Evolutionary conservation across 352 stramenopile species (phyloP).

Genomic region (Phytophthora tentaculata): DNA sequence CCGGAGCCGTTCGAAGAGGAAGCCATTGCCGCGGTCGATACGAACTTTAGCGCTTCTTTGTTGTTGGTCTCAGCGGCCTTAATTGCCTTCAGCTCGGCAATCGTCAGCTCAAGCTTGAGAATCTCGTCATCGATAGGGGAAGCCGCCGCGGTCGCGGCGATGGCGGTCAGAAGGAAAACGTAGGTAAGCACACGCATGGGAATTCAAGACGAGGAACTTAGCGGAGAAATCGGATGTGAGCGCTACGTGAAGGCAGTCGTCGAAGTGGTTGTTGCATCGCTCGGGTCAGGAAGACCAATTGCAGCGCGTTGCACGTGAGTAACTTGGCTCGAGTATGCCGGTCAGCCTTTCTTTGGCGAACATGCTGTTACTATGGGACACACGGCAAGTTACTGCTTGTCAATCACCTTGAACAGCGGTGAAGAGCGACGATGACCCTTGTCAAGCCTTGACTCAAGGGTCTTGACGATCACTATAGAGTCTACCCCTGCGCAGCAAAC

Average conservation of each 20-base stretch:
- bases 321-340: slow-evolving; percentile 14
- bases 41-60: slow-evolving; percentile 28
- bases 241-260: slow-evolving; percentile 7
- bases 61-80: slow-evolving; percentile 25
- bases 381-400: background rate
- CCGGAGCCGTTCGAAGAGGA: slow-evolving; percentile 29
- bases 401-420: too few relatives aligned
- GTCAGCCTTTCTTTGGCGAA: slow-evolving; percentile 11
- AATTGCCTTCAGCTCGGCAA: slow-evolving; percentile 33
- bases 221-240: too few relatives aligned
- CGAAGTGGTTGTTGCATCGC: slow-evolving; percentile 23
- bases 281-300: slow-evolving; percentile 16
- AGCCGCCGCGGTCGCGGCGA: slow-evolving; percentile 22
- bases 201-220: too few relatives aligned
- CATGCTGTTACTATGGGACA: slow-evolving; percentile 17
- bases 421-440: too few relatives aligned
- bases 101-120: slow-evolving; percentile 26
- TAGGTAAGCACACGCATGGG: slow-evolving; percentile 36
- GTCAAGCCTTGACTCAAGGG: too few relatives aligned
- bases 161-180: slow-evolving; percentile 25
- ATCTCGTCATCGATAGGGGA: slow-evolving; percentile 35
- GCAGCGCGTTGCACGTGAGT: slow-evolving; percentile 1
- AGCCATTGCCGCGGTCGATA: slow-evolving; percentile 28
- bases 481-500: too few relatives aligned
- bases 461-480: too few relatives aligned